Evolutionary conservation across 2,329 filamentous ascomycete species (phyloP), one percentile per base, ranked within the genome.

Genomic region (Chaetomiaceae sp.): DNA sequence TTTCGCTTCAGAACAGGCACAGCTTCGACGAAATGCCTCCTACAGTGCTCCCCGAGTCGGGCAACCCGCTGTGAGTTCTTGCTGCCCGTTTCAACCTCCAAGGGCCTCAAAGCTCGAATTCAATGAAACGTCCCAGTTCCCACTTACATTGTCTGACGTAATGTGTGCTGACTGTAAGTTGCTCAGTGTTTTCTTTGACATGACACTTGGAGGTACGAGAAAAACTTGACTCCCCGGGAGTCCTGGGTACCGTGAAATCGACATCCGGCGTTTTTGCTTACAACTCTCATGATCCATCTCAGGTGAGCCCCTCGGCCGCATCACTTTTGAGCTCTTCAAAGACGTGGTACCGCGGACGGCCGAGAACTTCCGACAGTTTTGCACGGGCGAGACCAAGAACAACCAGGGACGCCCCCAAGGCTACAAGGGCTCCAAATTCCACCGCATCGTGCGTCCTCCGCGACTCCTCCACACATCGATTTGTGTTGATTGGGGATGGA

Each of bases 301-400:
- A 93, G 89, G 89, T 51, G 87, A 94, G 61, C 83, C 87, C 3
- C 78, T 95, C 14, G 90, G 90, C 53, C 83, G 89, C 48, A 81
- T 95, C 61, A 90, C 86, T 56, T 89, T 95, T 65, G 88, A 96
- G 68, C 80, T 98, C 51, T 96, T 93, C 73, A 81, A 83, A 51
- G 78, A 95, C 67, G 74, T 85, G 18, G 86, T 88, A 0, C 89
- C 90, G 53, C 84, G 83, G 60, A 97, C 93, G 8, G 88, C 89
- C 24, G 93, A 97, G 68, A 97, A 97, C 72, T 97, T 98, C 66
- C 86, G 90, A 38, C 88, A 94, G 63, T 95, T 95, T 70, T 96
- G 90, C 70, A 97, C 91, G 0, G 93, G 93, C 58, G 91, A 97
- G 72, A 83, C 78, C 56, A 95, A 89, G 69, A 86, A 86, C 62